Evolutionary conservation across 306 rosid genomes (phyloP).

Genomic region (Vigna nakashimae): DNA sequence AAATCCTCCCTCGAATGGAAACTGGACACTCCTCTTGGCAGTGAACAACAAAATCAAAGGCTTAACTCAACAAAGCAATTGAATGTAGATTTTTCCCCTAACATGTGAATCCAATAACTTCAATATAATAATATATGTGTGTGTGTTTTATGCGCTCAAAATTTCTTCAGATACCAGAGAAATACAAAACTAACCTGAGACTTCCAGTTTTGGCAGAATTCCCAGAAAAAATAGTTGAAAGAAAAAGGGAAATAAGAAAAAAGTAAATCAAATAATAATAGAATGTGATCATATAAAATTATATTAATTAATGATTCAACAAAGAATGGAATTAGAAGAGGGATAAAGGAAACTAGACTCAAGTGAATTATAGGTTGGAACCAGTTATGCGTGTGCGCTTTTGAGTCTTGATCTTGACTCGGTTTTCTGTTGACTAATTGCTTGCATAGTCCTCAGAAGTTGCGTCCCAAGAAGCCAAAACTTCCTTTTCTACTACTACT

Average conservation of each 20-base stretch:
- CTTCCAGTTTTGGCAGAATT: conserved; percentile 9
- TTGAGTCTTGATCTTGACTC: conserved; percentile 19
- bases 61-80: background rate
- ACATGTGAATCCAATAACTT: conserved; percentile 4
- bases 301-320: background rate
- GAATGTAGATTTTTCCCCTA: background rate
- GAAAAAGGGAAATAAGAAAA: background rate
- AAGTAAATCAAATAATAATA: background rate
- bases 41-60: background rate
- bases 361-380: background rate
- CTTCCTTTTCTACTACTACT: background rate
- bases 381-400: background rate
- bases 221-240: conserved; percentile 18
- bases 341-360: background rate
- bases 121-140: background rate
- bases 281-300: background rate
- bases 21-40: background rate
- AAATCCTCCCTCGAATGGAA: background rate
- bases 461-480: background rate
- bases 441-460: background rate
- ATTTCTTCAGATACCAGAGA: conserved; percentile 3
- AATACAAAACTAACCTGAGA: conserved; percentile 49
- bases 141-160: background rate
- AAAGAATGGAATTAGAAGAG: background rate
- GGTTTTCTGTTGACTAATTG: conserved; percentile 11